phyloP scores from a whole-genome alignment of 202 grass and related monocot species.

The Bolboschoenoplectus hybrid region DNA sequence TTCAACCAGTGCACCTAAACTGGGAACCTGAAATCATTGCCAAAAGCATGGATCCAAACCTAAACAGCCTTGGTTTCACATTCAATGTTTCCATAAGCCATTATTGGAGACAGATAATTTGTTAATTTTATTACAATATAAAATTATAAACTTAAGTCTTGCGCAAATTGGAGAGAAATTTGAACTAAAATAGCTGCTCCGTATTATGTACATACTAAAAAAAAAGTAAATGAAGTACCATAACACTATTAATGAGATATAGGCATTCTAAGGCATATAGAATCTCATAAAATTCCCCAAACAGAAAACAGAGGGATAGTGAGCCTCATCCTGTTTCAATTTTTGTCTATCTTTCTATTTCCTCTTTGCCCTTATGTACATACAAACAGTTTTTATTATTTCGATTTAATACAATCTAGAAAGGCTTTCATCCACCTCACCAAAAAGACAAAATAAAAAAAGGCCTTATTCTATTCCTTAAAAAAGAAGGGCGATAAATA shows the following conservation, averaged over 20 bases:
- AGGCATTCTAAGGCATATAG: background rate
- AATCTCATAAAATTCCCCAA: background rate
- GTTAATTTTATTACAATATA: slow-evolving; percentile 1
- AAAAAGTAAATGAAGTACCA: background rate
- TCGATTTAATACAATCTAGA: background rate
- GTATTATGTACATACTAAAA: slow-evolving; percentile 10
- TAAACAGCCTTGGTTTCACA: slow-evolving; percentile 25
- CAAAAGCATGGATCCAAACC: slow-evolving; percentile 25
- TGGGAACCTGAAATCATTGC: background rate
- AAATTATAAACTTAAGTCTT: background rate
- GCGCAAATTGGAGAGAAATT: background rate
- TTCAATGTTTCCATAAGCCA: background rate
- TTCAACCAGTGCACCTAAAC: slow-evolving; percentile 34
- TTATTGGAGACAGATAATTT: background rate
- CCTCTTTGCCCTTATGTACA: background rate
- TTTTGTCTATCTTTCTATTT: background rate
- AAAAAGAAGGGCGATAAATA: background rate
- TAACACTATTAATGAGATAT: background rate
- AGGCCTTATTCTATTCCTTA: background rate
- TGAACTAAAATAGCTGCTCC: background rate
- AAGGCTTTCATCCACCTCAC: background rate
- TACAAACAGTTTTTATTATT: background rate
- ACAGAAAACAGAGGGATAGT: background rate
- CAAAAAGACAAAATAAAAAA: background rate
- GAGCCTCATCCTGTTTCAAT: background rate